Evolutionary conservation across 495 filamentous ascomycete genomes (phyloP).

Genomic region (Hypoxylon trugodes): DNA sequence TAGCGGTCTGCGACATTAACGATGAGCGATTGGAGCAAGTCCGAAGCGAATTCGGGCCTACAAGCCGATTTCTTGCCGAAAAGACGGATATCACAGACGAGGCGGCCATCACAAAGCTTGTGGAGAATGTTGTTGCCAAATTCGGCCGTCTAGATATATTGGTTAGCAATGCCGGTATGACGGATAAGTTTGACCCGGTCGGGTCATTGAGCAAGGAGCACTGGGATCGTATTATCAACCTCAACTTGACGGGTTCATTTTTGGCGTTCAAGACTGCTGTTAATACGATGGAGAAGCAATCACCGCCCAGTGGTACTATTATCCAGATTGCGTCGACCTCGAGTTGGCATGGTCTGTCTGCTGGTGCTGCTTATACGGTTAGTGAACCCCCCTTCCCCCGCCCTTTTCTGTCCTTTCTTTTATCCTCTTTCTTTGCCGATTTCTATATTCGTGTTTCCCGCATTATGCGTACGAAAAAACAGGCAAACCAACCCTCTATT

Average conservation of each 20-base stretch:
- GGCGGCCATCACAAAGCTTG: conserved; percentile 45
- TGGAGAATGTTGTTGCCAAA: conserved; percentile 44
- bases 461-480: not conserved
- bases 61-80: conserved; percentile 40
- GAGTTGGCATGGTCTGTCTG: conserved; percentile 40
- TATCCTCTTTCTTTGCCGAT: not conserved
- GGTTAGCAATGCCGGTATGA: conserved; percentile 62
- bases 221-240: conserved; percentile 66
- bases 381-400: conserved; percentile 17
- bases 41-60: conserved; percentile 39
- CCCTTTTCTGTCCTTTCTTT: not conserved
- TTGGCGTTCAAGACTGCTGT: conserved; percentile 63
- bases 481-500: not conserved
- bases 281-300: conserved; percentile 38
- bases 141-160: conserved; percentile 58
- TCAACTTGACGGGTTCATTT: conserved; percentile 69
- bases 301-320: conserved; percentile 48
- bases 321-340: conserved; percentile 60
- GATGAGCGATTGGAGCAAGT: conserved; percentile 47
- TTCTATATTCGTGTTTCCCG: not conserved
- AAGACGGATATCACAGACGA: conserved; percentile 51
- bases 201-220: conserved; percentile 57
- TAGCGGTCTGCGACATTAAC: conserved; percentile 58
- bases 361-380: conserved; percentile 64
- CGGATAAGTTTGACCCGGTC: conserved; percentile 64